Evolutionary conservation across 805 yeast genomes (phyloP), one percentile per base, ranked within the genome.

Genomic region (Pichia pseudocactophila): DNA sequence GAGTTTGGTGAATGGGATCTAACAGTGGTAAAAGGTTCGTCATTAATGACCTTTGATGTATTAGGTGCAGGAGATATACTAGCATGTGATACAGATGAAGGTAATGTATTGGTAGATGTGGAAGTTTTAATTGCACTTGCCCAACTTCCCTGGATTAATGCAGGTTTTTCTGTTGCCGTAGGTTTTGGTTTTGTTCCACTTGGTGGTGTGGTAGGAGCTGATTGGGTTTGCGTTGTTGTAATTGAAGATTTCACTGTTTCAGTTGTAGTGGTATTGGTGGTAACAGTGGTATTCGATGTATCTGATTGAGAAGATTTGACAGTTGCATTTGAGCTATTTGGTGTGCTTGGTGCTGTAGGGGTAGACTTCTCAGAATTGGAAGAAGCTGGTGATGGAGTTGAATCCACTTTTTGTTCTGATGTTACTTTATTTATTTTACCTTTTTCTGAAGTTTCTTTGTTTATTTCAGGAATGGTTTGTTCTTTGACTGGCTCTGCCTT

Each of bases 121-220:
- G 37, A 12, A 11, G 17, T 15, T n/a, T 33, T 42, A 12, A 34
- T 22, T 3, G 31, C 27, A 37, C 32, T 42, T 33, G 44, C 41
- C 44, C 44, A 41, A 30, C 38, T 34, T 31, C 37, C 20, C 6
- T 12, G 31, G 6, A n/a, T 28, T 28, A n/a, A 13, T 28, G 31
- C 13, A 13, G 31, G 31, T 28, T 28, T 28, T 28, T 13, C 16
- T 28, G 13, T n/a, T 28, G 31, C 15, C 6, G 31, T 7, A 28
- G 31, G 6, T 28, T 12, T 13, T 13, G 13, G 31, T 28, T 28
- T n/a, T 31, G 11, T 16, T 31, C 19, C 19, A 31, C 11, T 16
- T 8, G 34, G 16, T 31, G 34, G 17, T 15, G 13, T 31, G 15
- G 34, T 13, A 12, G 34, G 17, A 31, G 19, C 17, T 5, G 34